Percentiles rank a stretch among this genome's conserved stretches.
Conservation (phyloP, 306 rosid genomes). For the Hippophae gyantsensis region DNA sequence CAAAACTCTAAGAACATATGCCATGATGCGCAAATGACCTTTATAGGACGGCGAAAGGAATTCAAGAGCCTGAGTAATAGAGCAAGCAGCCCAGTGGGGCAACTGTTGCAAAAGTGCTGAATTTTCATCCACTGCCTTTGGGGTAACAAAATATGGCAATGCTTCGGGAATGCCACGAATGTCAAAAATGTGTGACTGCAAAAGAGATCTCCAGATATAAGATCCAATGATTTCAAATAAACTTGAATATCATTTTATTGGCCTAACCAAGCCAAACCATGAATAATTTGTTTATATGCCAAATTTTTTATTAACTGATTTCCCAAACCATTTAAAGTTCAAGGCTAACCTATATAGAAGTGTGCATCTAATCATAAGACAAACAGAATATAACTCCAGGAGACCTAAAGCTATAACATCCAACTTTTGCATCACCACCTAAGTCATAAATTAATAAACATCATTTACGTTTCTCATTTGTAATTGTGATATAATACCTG, state of each 20-base stretch:
- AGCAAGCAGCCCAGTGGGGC: conserved; percentile 99
- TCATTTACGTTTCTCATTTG: conserved; percentile 15
- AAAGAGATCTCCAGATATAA: conserved; percentile 19
- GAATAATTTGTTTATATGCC: no score
- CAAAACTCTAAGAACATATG: conserved; percentile 87
- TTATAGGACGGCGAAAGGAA: conserved; percentile 90
- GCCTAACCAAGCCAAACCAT: background rate
- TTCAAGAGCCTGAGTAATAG: conserved; percentile 92
- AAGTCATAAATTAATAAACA: background rate
- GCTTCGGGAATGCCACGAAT: conserved; percentile 90
- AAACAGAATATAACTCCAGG: background rate
- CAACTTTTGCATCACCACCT: conserved; percentile 9
- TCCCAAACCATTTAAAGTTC: no score
- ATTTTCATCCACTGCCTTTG: conserved; percentile 85
- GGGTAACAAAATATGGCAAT: conserved; percentile 87
- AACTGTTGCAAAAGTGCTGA: conserved; percentile 86
- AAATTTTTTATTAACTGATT: no score
- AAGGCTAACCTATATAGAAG: no score
- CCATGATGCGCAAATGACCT: conserved; percentile 98
- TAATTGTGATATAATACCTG: conserved; percentile 43
- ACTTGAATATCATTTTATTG: conserved; percentile 6
- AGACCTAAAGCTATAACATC: background rate
- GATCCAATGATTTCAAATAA: conserved; percentile 12
- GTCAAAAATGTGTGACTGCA: conserved; percentile 70
- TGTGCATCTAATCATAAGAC: no score